Conservation (phyloP, 768 basidiomycete species). For the Leucocoprinus sp. region DNA sequence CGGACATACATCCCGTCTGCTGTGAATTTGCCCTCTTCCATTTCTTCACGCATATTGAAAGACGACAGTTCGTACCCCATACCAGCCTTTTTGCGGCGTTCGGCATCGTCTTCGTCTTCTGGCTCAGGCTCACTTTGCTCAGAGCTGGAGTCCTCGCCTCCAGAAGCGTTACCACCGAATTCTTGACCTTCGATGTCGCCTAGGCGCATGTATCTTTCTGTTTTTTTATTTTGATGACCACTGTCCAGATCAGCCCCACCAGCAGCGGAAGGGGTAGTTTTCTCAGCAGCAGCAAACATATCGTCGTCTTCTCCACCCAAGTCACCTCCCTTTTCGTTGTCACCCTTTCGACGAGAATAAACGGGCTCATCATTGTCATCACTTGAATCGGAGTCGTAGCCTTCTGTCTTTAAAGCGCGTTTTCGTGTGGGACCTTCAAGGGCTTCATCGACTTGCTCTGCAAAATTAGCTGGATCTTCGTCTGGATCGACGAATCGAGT, state of each 20-base stretch:
- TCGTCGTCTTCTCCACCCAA: conserved; percentile 50
- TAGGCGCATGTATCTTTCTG: conserved; percentile 70
- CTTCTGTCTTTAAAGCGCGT: conserved; percentile 72
- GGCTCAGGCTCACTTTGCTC: conserved; percentile 37
- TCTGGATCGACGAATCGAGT: conserved; percentile 72
- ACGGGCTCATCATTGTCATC: conserved; percentile 96
- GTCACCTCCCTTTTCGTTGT: conserved; percentile 37
- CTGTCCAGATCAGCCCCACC: neutral
- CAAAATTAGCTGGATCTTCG: conserved; percentile 70
- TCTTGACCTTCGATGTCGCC: conserved; percentile 98
- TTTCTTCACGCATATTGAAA: conserved; percentile 99
- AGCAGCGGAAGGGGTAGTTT: conserved; percentile 21
- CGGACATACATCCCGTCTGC: conserved; percentile 87
- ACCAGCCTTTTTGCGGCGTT: conserved; percentile 64
- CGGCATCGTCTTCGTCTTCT: conserved; percentile 75
- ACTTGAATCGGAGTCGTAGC: conserved; percentile 91
- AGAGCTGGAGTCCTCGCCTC: conserved; percentile 23
- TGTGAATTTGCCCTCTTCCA: conserved; percentile 96
- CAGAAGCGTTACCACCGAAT: conserved; percentile 43
- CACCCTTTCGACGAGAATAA: conserved; percentile 59
- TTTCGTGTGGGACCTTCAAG: conserved; percentile 66
- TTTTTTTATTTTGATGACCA: conserved; percentile 42
- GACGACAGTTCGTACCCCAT: conserved; percentile 94
- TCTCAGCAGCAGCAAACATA: conserved; percentile 69
- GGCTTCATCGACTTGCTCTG: conserved; percentile 66